Evolutionary conservation across 106 monocot genomes (phyloP).

Genomic region (Acanthochlamys bracteata): DNA sequence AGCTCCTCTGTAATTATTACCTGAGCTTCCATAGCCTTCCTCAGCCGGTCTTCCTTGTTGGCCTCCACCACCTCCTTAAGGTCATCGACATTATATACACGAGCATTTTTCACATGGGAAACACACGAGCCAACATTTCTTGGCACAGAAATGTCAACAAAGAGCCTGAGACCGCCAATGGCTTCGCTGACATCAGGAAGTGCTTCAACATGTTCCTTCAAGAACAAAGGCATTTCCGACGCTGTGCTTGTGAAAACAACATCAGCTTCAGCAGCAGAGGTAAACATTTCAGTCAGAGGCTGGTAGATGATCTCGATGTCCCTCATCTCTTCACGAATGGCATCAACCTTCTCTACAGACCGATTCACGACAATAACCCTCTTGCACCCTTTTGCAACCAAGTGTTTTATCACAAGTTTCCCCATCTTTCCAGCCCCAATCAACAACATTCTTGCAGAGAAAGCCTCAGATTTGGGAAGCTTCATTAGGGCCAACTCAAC

Average conservation of each 20-base stretch:
- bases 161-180: slow-evolving; percentile 52
- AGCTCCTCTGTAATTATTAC: slow-evolving; percentile 62
- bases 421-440: slow-evolving; percentile 99
- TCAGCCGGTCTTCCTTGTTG: slow-evolving; percentile 84
- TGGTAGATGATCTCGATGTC: slow-evolving; percentile 81
- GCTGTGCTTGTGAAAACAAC: slow-evolving; percentile 93
- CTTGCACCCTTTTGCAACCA: slow-evolving; percentile 83
- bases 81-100: slow-evolving; percentile 85
- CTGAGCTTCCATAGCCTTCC: slow-evolving; percentile 91
- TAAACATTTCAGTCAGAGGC: slow-evolving; percentile 66
- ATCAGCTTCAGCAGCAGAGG: slow-evolving; percentile 80
- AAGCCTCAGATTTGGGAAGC: slow-evolving; percentile 40
- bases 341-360: slow-evolving; percentile 66
- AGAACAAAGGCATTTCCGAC: slow-evolving; percentile 79
- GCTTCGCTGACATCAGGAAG: slow-evolving; percentile 46
- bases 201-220: slow-evolving; percentile 62
- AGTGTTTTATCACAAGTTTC: slow-evolving; percentile 92
- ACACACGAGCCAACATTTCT: slow-evolving; percentile 78
- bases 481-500: slow-evolving; percentile 95
- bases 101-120: slow-evolving; percentile 28
- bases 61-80: slow-evolving; percentile 96
- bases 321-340: slow-evolving; percentile 65
- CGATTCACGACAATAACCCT: slow-evolving; percentile 76
- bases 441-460: slow-evolving; percentile 73
- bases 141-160: slow-evolving; percentile 91